These are phyloP conservation scores for Guyanaporus albipodus DNA, from an alignment of 768 basidiomycete genomes.

Conservation along the genomic window DNA sequence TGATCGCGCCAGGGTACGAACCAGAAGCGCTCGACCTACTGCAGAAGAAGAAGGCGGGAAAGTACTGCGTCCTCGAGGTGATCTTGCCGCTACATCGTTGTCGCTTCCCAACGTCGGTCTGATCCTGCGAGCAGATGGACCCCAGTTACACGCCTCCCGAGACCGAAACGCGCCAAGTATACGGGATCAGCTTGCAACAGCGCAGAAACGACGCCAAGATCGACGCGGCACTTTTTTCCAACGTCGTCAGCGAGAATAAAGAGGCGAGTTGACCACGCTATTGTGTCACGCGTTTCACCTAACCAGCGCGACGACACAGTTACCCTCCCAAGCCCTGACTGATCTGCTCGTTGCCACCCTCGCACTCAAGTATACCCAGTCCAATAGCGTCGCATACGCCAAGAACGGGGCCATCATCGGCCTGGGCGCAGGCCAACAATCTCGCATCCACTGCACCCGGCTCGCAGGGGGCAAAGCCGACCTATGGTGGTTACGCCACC, in stretches of 20 bases:
- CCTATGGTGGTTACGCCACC: slow-evolving; percentile 98
- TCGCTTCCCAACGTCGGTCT: background rate
- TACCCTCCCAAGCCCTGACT: slow-evolving; percentile 71
- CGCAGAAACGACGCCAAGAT: slow-evolving; percentile 88
- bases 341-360: slow-evolving; percentile 96
- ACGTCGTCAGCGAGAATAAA: slow-evolving; percentile 87
- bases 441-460: slow-evolving; percentile 98
- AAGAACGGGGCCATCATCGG: slow-evolving; percentile 90
- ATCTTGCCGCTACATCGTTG: slow-evolving; percentile 3
- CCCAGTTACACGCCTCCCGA: slow-evolving; percentile 73
- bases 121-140: slow-evolving; percentile 64
- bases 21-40: slow-evolving; percentile 86
- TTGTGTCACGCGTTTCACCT: background rate
- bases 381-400: slow-evolving; percentile 97
- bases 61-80: slow-evolving; percentile 96
- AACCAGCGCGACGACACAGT: slow-evolving; percentile 38
- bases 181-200: slow-evolving; percentile 87
- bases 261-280: slow-evolving; percentile 45
- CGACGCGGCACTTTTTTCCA: slow-evolving; percentile 72
- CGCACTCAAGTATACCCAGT: slow-evolving; percentile 97
- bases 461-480: slow-evolving; percentile 98
- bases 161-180: slow-evolving; percentile 92
- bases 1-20: slow-evolving; percentile 93
- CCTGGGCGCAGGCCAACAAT: slow-evolving; percentile 97
- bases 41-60: slow-evolving; percentile 95